Evolutionary conservation across 148 eudicot genomes (phyloP).

Genomic region (Nepenthes mirabilis): DNA sequence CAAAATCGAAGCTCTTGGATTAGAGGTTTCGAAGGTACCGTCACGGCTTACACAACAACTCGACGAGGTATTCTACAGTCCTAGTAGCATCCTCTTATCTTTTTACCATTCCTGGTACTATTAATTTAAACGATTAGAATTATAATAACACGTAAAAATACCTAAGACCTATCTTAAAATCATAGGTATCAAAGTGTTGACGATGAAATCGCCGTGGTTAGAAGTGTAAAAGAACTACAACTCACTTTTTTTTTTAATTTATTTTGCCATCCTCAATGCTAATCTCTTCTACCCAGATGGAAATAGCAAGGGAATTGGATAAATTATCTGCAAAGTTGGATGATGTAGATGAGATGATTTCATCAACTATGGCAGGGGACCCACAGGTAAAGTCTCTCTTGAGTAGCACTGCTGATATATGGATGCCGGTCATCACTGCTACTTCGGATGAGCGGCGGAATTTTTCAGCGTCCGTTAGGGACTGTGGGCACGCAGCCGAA

Average conservation of each 20-base stretch:
- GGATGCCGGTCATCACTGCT: constrained; percentile 97
- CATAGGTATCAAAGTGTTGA: no score
- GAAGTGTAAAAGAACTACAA: no score
- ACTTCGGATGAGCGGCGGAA: constrained; percentile 68
- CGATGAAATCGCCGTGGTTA: no score
- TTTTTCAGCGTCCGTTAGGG: constrained; percentile 32
- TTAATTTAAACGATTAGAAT: no score
- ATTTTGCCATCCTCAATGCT: background rate
- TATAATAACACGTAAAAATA: no score
- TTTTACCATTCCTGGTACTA: no score
- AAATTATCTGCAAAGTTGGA: constrained; percentile 68
- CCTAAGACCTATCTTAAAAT: no score
- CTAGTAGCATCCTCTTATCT: background rate
- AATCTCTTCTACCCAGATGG: constrained; percentile 1
- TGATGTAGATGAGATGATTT: constrained; percentile 74
- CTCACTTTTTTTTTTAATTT: background rate
- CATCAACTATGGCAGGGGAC: constrained; percentile 66
- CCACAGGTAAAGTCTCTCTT: constrained; percentile 61
- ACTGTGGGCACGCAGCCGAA: constrained; percentile 2
- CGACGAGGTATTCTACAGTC: constrained; percentile 40
- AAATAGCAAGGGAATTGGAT: constrained; percentile 65
- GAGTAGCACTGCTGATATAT: constrained; percentile 86
- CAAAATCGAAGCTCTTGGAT: constrained; percentile 69
- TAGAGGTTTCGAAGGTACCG: constrained; percentile 78
- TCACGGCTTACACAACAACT: constrained; percentile 37